Conservation (phyloP, 1,284 basidiomycete genomes). For the Pholiota adiposa region DNA sequence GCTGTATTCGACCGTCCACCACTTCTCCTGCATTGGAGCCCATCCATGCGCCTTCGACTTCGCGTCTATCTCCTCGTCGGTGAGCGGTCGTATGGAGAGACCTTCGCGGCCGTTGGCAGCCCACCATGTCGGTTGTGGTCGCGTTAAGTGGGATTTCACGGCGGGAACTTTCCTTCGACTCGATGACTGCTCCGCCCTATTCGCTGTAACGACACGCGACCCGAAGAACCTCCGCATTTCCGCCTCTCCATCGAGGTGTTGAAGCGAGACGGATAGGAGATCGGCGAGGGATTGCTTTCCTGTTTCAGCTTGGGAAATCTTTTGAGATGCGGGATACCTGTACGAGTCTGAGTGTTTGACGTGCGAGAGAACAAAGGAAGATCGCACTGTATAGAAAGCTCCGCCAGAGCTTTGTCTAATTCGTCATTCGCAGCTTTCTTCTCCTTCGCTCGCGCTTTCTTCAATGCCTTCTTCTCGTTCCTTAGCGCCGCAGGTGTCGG, state of each 20-base stretch:
- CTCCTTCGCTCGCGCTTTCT: constrained; percentile 67
- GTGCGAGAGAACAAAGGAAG: not conserved
- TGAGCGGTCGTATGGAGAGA: constrained; percentile 63
- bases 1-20: constrained; percentile 89
- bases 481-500: constrained; percentile 23
- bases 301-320: constrained; percentile 32
- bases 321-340: constrained; percentile 62
- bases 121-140: constrained; percentile 67
- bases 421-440: constrained; percentile 75
- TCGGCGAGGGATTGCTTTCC: constrained; percentile 46
- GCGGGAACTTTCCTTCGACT: constrained; percentile 35
- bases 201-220: constrained; percentile 76
- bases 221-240: constrained; percentile 94
- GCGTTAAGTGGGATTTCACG: constrained; percentile 65
- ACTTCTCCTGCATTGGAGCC: constrained; percentile 62
- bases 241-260: constrained; percentile 83
- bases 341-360: not conserved
- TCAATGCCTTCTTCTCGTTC: constrained; percentile 50
- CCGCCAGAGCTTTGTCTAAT: constrained; percentile 81
- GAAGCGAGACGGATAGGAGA: constrained; percentile 75
- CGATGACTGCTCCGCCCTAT: constrained; percentile 39
- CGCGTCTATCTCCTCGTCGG: constrained; percentile 55
- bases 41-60: constrained; percentile 48
- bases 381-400: constrained; percentile 77
- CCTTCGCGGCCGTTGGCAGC: constrained; percentile 69